A percentile compares a stretch with the other conserved stretches of the same genome.
Conservation (phyloP, 352 stramenopile species). For the Globisporangium mamillatum region DNA sequence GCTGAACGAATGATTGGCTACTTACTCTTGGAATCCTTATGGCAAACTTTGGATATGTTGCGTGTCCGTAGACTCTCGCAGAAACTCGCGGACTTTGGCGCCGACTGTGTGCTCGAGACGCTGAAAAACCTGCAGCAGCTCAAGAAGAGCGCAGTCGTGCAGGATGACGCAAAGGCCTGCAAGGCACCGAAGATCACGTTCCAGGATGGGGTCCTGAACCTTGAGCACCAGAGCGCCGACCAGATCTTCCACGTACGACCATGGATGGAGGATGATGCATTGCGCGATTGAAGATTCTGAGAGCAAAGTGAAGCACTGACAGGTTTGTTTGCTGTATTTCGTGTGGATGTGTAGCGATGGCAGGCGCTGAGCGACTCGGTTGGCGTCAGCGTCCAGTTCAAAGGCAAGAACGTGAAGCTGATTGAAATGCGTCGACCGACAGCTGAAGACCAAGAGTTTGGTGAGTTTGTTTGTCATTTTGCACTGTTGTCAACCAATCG, state of each 20-base stretch:
- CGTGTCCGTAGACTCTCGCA: constrained; percentile 34
- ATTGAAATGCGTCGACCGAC: constrained; percentile 52
- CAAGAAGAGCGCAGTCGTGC: constrained; percentile 45
- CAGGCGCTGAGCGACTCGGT: constrained; percentile 77
- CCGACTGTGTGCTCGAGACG: constrained; percentile 66
- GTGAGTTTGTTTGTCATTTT: constrained; percentile 6
- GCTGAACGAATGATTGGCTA: not conserved
- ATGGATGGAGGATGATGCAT: not conserved
- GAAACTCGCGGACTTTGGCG: constrained; percentile 50
- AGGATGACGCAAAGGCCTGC: constrained; percentile 50
- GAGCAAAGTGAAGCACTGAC: not conserved
- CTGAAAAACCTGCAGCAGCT: constrained; percentile 41
- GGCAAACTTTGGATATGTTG: not conserved
- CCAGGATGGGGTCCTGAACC: constrained; percentile 51
- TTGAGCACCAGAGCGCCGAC: constrained; percentile 42
- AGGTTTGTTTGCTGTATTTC: not conserved
- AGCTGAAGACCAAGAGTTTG: constrained; percentile 31
- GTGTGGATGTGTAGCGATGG: constrained; percentile 42
- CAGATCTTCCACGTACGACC: constrained; percentile 54
- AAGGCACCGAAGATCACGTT: constrained; percentile 72
- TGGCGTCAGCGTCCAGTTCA: constrained; percentile 62
- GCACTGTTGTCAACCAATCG: not conserved
- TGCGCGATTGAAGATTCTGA: too few relatives aligned
- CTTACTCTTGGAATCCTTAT: not conserved
- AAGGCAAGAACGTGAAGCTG: constrained; percentile 67